phyloP scores from a whole-genome alignment of 352 stramenopile species.

The Hyaloperonospora brassicae region DNA sequence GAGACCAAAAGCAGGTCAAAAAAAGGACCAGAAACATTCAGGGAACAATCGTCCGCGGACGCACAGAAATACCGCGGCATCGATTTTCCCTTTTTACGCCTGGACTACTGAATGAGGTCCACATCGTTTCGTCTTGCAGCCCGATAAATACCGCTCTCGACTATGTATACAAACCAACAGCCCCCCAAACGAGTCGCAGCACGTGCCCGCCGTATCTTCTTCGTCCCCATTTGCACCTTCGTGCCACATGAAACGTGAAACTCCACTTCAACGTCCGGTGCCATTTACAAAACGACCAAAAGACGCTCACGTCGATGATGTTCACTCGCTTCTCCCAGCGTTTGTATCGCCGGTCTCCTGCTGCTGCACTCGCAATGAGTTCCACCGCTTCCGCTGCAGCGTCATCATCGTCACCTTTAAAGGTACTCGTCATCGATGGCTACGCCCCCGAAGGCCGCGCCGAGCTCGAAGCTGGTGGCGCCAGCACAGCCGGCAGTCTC shows the following conservation, averaged over 20 bases:
- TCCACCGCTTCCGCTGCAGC: constrained; percentile 2
- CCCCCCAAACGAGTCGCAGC: neutral
- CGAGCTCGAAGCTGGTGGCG: constrained; percentile 57
- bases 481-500: constrained; percentile 59
- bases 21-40: too few species aligned
- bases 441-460: constrained; percentile 63
- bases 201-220: neutral
- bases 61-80: too few species aligned
- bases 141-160: too few species aligned
- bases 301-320: constrained; percentile 8
- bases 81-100: too few species aligned
- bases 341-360: constrained; percentile 6
- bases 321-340: constrained; percentile 15
- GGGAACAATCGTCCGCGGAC: too few species aligned
- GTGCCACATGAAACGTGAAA: neutral
- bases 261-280: neutral
- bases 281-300: too few species aligned
- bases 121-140: too few species aligned
- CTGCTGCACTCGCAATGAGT: constrained; percentile 16
- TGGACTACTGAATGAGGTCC: too few species aligned
- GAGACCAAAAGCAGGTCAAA: too few species aligned
- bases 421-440: constrained; percentile 68
- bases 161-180: too few species aligned
- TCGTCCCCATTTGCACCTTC: constrained; percentile 15
- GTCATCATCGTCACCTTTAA: constrained; percentile 34